Conservation (phyloP, 2,329 filamentous ascomycete genomes). For the Paramyrothecium sp. region DNA sequence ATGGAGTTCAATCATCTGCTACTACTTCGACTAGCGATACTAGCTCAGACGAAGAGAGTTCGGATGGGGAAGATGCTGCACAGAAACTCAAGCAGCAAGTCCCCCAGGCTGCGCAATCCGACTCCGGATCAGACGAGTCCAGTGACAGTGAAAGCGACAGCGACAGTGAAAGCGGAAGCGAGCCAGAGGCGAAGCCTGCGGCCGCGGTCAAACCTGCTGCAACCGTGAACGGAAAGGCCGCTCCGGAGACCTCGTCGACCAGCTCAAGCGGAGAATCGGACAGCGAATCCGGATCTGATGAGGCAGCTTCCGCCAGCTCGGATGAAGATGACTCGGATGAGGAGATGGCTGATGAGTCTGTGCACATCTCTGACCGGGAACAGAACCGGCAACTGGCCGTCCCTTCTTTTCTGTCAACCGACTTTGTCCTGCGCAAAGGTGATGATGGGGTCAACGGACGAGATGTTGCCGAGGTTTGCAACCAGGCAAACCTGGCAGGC, state of each 20-base stretch:
- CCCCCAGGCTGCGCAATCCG: neutral
- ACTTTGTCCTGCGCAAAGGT: constrained; percentile 53
- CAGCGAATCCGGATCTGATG: constrained; percentile 17
- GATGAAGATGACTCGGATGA: constrained; percentile 26
- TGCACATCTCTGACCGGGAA: constrained; percentile 33
- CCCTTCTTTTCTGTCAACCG: constrained; percentile 45
- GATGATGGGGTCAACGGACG: constrained; percentile 35
- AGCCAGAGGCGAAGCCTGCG: constrained; percentile 14
- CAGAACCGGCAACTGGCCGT: constrained; percentile 33
- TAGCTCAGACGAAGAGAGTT: constrained; percentile 13
- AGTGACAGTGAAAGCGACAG: constrained; percentile 22
- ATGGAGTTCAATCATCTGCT: constrained; percentile 10
- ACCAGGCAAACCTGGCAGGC: constrained; percentile 57
- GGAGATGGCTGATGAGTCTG: constrained; percentile 36
- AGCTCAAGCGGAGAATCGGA: constrained; percentile 19
- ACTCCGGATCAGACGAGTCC: neutral
- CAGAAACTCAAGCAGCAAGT: neutral
- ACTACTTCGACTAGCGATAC: constrained; percentile 20
- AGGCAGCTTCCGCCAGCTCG: constrained; percentile 14
- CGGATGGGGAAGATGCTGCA: neutral
- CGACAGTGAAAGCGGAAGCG: constrained; percentile 22
- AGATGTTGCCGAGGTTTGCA: constrained; percentile 54
- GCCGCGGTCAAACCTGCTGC: constrained; percentile 11
- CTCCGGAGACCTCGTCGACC: constrained; percentile 11
- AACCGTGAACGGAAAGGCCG: constrained; percentile 12